A percentile compares a stretch with the other conserved stretches of the same genome.
Evolutionary conservation across 2,329 filamentous ascomycete species (phyloP).

Genomic region (Epichloe uncinata): DNA sequence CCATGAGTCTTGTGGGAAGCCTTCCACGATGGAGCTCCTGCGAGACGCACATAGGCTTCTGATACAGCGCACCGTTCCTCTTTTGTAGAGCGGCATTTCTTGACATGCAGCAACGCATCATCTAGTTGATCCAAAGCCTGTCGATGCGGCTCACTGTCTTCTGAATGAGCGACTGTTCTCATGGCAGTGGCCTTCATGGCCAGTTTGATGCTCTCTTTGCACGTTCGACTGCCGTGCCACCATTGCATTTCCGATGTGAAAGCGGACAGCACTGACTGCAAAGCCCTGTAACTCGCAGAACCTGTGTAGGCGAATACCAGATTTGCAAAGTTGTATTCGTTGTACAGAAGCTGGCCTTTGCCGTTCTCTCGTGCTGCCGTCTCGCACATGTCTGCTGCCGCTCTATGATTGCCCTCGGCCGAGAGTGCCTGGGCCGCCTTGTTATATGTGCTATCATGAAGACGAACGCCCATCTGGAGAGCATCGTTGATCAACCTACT

Average conservation of each 20-base stretch:
- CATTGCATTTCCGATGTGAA: conserved; percentile 19
- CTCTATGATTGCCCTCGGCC: conserved; percentile 15
- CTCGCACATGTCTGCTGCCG: conserved; percentile 20
- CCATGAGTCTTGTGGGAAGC: background rate
- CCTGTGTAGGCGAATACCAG: conserved; percentile 22
- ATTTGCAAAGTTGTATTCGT: conserved; percentile 24
- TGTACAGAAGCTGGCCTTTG: conserved; percentile 22
- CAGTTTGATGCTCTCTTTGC: conserved; percentile 25
- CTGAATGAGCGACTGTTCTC: conserved; percentile 10
- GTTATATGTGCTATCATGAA: conserved; percentile 25
- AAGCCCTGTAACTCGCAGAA: conserved; percentile 17
- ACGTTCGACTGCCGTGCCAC: conserved; percentile 24
- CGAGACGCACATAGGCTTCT: conserved; percentile 11
- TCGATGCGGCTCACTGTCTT: conserved; percentile 10
- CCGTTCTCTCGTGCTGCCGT: conserved; percentile 25
- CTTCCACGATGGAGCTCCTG: background rate
- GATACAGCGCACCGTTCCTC: conserved; percentile 9
- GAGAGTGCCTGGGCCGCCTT: conserved; percentile 20
- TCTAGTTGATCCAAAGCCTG: conserved; percentile 13
- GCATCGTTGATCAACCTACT: conserved; percentile 15
- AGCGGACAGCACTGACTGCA: conserved; percentile 17
- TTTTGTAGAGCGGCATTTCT: conserved; percentile 9
- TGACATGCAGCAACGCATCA: conserved; percentile 13
- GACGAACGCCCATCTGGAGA: conserved; percentile 14
- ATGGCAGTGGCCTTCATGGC: conserved; percentile 22